Conservation (phyloP, 495 filamentous ascomycete genomes). For the Hypoxylon subgilvum region DNA sequence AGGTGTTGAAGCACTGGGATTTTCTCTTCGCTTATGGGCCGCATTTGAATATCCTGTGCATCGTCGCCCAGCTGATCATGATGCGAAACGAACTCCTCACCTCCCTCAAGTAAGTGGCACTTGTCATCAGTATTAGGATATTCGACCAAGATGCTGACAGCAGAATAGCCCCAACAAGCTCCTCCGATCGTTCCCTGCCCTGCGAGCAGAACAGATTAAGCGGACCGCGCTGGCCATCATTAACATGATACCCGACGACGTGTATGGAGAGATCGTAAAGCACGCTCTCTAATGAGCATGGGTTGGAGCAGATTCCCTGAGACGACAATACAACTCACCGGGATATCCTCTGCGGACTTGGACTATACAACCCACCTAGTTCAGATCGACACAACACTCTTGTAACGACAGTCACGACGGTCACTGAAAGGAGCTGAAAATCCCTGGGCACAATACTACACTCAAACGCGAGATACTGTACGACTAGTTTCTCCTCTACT, state of each 20-base stretch:
- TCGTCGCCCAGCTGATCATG: constrained; percentile 92
- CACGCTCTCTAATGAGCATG: constrained; percentile 71
- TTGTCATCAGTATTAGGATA: not conserved
- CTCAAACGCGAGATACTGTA: not conserved
- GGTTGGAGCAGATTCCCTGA: not conserved
- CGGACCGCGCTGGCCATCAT: constrained; percentile 78
- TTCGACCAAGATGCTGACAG: constrained; percentile 21
- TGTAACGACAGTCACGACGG: constrained; percentile 19
- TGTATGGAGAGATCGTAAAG: constrained; percentile 85
- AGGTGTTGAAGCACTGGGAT: constrained; percentile 96
- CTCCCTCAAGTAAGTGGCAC: constrained; percentile 73
- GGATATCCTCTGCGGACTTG: not conserved
- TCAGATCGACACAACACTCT: not conserved
- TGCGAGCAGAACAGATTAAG: constrained; percentile 83
- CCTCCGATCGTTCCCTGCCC: constrained; percentile 83
- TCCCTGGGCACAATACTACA: not conserved
- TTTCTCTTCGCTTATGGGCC: constrained; percentile 95
- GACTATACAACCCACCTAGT: constrained; percentile 1
- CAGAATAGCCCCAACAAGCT: constrained; percentile 81
- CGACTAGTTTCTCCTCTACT: constrained; percentile 10
- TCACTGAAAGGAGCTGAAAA: not conserved
- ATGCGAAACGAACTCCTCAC: constrained; percentile 82
- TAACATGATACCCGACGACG: constrained; percentile 81
- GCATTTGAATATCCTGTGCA: constrained; percentile 93
- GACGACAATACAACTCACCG: not conserved